Evolutionary conservation across 306 rosid species (phyloP), one percentile per base, ranked within the genome.

Genomic region (Acacia confusa): DNA sequence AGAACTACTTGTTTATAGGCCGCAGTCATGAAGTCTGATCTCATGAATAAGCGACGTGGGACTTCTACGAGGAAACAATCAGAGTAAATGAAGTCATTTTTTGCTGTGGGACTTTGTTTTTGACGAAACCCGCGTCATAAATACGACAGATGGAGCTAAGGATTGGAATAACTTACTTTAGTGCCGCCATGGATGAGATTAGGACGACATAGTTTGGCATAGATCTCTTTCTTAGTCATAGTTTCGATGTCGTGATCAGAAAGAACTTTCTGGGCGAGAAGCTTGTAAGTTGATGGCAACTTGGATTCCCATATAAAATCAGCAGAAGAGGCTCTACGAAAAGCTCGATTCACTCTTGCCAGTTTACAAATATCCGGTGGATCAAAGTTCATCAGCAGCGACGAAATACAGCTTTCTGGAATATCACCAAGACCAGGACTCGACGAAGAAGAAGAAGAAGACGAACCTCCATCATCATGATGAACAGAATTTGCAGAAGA

Each of bases 281-380:
- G 84, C 80, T 79, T 85, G 75, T 89, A 92, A 60, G 87, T 85
- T 9, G 86, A 81, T 14, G 99, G 99, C 38, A 95, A 83, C 85
- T 89, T 93, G 36, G 96, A 86, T 55, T 92, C 91, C 99, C 98
- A 95, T 0, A 92, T 57, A 82, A 88, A 93, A 81, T 95, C 97
- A 30, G 95, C 90, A 0, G 83, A 85, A 52, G 99, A 93, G 82
- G 99, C 94, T 28, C 89, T 36, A 9, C 75, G 90, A 74, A 93
- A 93, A 67, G 91, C 75, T 20, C 86, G 67, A 81, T 85, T 95
- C 28, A 95, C 80, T 57, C 78, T 70, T 0, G 97, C 97, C 68
- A 91, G 72, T 84, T 85, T 88, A 69, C 97, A 95, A 32, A 95
- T 93, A 84, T 93, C 97, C 0, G 82, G 92, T 12, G 99, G 97